A percentile compares a stretch with the other conserved stretches of the same genome.
Conservation (phyloP, 176 grass and related monocot genomes). For the Paspalum vaginatum region DNA sequence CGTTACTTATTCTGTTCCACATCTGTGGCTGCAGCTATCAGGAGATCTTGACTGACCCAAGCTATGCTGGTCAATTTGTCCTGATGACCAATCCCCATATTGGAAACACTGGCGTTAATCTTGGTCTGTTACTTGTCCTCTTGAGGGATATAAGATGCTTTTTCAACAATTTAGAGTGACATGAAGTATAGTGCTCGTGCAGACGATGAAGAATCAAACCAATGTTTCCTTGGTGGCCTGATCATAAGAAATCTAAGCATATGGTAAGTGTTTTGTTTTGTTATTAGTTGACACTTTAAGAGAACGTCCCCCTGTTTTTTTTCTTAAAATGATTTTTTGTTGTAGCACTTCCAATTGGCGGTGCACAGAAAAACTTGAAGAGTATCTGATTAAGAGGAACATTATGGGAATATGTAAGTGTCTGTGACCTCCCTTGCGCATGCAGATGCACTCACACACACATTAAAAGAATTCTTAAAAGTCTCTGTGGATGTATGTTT, state of each 20-base stretch:
- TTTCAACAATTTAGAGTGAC: not conserved
- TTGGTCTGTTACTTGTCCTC: constrained; percentile 48
- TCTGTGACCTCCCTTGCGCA: not conserved
- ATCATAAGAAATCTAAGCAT: constrained; percentile 88
- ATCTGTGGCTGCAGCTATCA: constrained; percentile 68
- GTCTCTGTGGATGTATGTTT: constrained; percentile 14
- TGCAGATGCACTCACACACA: not conserved
- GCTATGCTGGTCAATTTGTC: constrained; percentile 97
- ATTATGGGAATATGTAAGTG: constrained; percentile 97
- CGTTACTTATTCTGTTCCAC: not conserved
- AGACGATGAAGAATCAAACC: constrained; percentile 91
- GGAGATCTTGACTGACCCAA: constrained; percentile 96
- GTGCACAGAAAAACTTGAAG: constrained; percentile 81
- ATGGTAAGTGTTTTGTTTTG: constrained; percentile 55
- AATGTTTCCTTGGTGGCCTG: constrained; percentile 87
- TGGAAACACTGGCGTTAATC: constrained; percentile 95
- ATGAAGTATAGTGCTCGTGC: constrained; percentile 20
- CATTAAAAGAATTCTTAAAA: not conserved
- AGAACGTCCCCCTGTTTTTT: not conserved
- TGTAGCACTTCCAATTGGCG: constrained; percentile 90
- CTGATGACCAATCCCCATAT: constrained; percentile 98
- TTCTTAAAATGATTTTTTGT: constrained; percentile 27
- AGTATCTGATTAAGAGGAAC: constrained; percentile 84
- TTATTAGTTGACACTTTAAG: not conserved
- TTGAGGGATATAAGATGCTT: not conserved